Percentiles rank a stretch among this genome's conserved stretches.
Conservation (phyloP, 179 eudicot species). For the Nepenthes alata region DNA sequence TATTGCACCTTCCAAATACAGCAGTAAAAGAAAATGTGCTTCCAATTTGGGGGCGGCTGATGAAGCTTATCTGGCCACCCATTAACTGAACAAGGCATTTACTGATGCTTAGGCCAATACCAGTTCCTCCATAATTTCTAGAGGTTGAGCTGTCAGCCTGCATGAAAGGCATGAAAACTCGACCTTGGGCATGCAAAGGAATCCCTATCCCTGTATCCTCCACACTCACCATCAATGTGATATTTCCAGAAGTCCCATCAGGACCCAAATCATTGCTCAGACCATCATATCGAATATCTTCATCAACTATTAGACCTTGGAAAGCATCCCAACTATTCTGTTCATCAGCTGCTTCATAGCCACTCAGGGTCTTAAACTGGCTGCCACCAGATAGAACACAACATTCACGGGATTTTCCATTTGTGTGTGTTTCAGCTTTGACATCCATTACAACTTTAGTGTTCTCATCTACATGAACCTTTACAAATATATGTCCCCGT, state of each 20-base stretch:
- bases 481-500: slow-evolving; percentile 53
- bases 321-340: slow-evolving; percentile 38
- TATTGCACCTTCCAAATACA: slow-evolving; percentile 25
- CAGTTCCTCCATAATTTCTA: slow-evolving; percentile 58
- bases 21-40: slow-evolving; percentile 53
- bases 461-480: slow-evolving; percentile 46
- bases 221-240: slow-evolving; percentile 38
- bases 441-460: slow-evolving; percentile 17
- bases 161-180: slow-evolving; percentile 56
- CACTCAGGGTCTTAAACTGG: slow-evolving; percentile 41
- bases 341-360: slow-evolving; percentile 45
- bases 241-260: slow-evolving; percentile 19
- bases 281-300: slow-evolving; percentile 14
- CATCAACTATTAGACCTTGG: slow-evolving; percentile 26
- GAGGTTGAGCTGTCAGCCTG: slow-evolving; percentile 69
- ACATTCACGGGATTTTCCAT: slow-evolving; percentile 19
- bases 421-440: slow-evolving; percentile 19
- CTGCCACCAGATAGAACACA: slow-evolving; percentile 10
- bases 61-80: slow-evolving; percentile 57
- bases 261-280: slow-evolving; percentile 6
- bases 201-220: slow-evolving; percentile 73
- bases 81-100: slow-evolving; percentile 60
- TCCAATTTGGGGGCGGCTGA: slow-evolving; percentile 44
- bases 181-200: slow-evolving; percentile 50
- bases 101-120: slow-evolving; percentile 60